A percentile compares a stretch with the other conserved stretches of the same genome.
Conservation (phyloP, 2,329 filamentous ascomycete species). For the Fusarium mexicanum region DNA sequence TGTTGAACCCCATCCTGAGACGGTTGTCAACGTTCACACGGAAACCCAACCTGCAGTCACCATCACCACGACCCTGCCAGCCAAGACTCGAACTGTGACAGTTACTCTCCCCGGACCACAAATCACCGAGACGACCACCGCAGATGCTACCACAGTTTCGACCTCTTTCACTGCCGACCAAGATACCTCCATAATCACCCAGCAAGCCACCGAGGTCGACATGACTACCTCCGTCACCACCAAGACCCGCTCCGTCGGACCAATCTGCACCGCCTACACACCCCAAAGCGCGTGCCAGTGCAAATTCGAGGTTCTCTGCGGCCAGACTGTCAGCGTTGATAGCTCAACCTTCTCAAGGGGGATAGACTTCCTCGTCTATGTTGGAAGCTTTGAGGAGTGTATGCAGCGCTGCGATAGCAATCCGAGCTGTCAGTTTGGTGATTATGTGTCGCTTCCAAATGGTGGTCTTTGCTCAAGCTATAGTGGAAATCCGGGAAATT, state of each 20-base stretch:
- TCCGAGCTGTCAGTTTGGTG: neutral
- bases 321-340: rapidly evolving
- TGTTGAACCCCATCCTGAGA: neutral
- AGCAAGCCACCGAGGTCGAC: neutral
- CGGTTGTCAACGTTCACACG: rapidly evolving
- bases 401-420: neutral
- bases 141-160: neutral
- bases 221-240: neutral
- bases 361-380: neutral
- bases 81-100: neutral
- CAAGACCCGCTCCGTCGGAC: neutral
- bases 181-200: rapidly evolving
- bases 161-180: neutral
- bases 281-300: neutral
- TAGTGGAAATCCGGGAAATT: neutral
- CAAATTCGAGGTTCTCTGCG: neutral
- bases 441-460: neutral
- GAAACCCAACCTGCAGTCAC: neutral
- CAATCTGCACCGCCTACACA: neutral
- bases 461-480: neutral
- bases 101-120: neutral
- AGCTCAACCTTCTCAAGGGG: rapidly evolving
- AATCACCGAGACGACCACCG: neutral
- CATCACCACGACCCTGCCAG: neutral
- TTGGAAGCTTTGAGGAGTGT: neutral